Base-by-base conservation (phyloP, 257 asterid genomes). In the Petunia axillaris region DNA sequence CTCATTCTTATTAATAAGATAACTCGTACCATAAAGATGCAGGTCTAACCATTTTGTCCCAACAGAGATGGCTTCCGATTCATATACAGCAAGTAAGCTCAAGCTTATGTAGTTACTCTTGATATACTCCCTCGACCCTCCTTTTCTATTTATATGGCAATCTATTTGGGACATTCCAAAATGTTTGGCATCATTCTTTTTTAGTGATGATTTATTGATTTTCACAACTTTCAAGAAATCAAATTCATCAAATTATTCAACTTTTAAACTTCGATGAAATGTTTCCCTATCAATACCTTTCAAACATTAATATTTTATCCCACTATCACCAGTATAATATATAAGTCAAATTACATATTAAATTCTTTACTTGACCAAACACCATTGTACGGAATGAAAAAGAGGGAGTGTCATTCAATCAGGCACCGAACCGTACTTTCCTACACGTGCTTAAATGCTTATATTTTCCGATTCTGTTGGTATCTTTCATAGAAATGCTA, bases 21-120 rank as follows among this genome's bases (percentile, higher is more conserved):
- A 44, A 44, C 76, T 44, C 4, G 76, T 44, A 68, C 76, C n/a
- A 68, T 68, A 68, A 68, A 43, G 38, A 67, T 43, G 76, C 39
- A 67, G n/a, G n/a, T 8, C n/a, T 4, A 68, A 44, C 40, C 40
- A 16, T 43, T 68, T 68, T 44, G 38, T 67, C 75, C 75, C 57
- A 44, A 3, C 37, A 67, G 75, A 67, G 75, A 67, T 43, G 52
- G 75, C 55, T n/a, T 67, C 76, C 76, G 9, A 67, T 46, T 43
- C 55, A 41, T 4, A n/a, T 67, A 55, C 76, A 67, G 76, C 39
- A 67, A 67, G 11, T 48, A 41, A 16, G 6, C 55, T 67, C 55
- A 43, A 43, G 39, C 52, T 67, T 67, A 43, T 67, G 76, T 39
- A 67, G 55, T 67, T 67, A 67, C 39, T 43, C 76, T 43, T 43